Conservation (phyloP, 2,329 filamentous ascomycete species). For the Microsporum canis region DNA sequence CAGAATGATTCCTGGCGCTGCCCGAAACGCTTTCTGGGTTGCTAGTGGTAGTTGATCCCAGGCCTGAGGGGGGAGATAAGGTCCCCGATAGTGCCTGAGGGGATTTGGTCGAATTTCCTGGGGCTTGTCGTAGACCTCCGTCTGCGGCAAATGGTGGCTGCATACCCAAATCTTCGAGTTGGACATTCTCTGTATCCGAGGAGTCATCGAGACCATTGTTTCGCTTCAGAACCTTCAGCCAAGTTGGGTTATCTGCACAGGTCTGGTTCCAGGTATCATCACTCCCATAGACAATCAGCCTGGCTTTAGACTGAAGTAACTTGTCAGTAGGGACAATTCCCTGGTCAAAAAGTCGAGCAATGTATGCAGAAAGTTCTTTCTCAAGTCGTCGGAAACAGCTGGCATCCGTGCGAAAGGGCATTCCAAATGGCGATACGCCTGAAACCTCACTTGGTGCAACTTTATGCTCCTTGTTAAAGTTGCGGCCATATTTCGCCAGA, state of each 20-base stretch:
- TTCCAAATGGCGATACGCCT: slow-evolving; percentile 6
- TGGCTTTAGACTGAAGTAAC: slow-evolving; percentile 23
- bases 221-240: slow-evolving; percentile 36
- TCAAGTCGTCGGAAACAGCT: slow-evolving; percentile 35
- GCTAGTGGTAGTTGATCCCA: slow-evolving; percentile 28
- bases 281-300: slow-evolving; percentile 22
- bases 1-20: slow-evolving; percentile 22
- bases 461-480: slow-evolving; percentile 1
- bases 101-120: slow-evolving; percentile 23
- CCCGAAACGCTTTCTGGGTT: slow-evolving; percentile 21
- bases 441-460: background rate
- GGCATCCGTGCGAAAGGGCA: slow-evolving; percentile 24
- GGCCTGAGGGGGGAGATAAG: slow-evolving; percentile 19
- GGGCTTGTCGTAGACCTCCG: slow-evolving; percentile 26
- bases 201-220: slow-evolving; percentile 29
- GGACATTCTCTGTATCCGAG: slow-evolving; percentile 24
- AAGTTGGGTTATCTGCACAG: slow-evolving; percentile 37
- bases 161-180: slow-evolving; percentile 31
- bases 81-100: slow-evolving; percentile 16
- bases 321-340: slow-evolving; percentile 28
- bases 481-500: background rate
- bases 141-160: slow-evolving; percentile 33
- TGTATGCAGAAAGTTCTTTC: slow-evolving; percentile 30
- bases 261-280: slow-evolving; percentile 31
- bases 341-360: slow-evolving; percentile 24